phyloP scores from a whole-genome alignment of 306 rosid genomes.

The Casuarina cunninghamiana region DNA sequence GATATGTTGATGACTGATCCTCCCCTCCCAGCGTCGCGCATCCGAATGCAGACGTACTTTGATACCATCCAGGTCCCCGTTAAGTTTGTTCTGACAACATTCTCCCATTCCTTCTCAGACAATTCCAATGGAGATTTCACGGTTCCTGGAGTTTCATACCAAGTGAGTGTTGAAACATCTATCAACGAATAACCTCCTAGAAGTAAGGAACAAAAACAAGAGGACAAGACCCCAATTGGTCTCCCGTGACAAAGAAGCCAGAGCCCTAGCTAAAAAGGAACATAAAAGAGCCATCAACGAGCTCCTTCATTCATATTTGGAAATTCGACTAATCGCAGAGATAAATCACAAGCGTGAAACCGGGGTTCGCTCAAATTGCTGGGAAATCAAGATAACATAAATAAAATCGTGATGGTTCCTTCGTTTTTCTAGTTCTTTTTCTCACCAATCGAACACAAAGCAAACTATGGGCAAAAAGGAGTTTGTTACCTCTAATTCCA shows the following conservation, averaged over 20 bases:
- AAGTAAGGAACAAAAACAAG: neutral
- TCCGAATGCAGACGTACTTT: slow-evolving; percentile 50
- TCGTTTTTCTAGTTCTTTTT: neutral
- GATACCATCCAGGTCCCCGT: slow-evolving; percentile 78
- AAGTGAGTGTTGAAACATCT: neutral
- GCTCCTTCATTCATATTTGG: neutral
- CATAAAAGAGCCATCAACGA: too few relatives aligned
- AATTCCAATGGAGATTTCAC: slow-evolving; percentile 58
- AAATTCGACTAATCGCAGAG: neutral
- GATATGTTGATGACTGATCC: slow-evolving; percentile 78
- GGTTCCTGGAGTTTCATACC: slow-evolving; percentile 39
- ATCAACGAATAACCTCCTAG: neutral
- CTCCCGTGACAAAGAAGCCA: neutral
- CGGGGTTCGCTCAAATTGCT: neutral
- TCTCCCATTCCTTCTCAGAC: slow-evolving; percentile 73
- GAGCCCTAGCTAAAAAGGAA: neutral
- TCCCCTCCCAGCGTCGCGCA: slow-evolving; percentile 48
- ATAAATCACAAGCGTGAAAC: neutral
- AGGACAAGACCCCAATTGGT: neutral
- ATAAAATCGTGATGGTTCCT: neutral
- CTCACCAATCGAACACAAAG: neutral
- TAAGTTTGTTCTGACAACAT: slow-evolving; percentile 51
- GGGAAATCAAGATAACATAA: neutral
- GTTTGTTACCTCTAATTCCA: slow-evolving; percentile 62
- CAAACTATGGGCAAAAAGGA: neutral